Evolutionary conservation across 148 eudicot genomes (phyloP), one percentile per base, ranked within the genome.

Genomic region (Suaeda aralocaspica): DNA sequence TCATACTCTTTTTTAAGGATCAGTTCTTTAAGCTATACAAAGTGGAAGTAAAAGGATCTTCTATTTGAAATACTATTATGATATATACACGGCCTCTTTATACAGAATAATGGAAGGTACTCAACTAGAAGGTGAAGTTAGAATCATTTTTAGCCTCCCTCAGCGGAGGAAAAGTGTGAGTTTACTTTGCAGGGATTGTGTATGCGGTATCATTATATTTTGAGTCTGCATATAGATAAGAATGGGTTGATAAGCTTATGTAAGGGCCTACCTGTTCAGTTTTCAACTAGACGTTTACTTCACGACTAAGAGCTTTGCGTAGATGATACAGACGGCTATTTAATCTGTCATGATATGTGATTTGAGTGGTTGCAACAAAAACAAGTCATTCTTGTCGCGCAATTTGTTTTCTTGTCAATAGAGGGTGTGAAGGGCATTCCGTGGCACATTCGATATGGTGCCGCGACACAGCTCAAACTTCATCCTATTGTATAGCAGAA

Each of bases 101-200:
- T 45, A 57, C 75, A 84, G 94, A 68, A 76, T 76, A 44, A 87
- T 89, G 90, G 85, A 89, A 22, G 58, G 65, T 2, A 79, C 82
- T 29, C 53, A 62, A 50, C 58, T 89, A 46, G 70, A 61, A 72
- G 95, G 95, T 42, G 28, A 52, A 63, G 39, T 86, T 59, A 34
- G 64, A 26, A 46, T 22, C 64, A 18, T 56, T 89, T 89, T 89
- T 75, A 74, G 80, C 72, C 81, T 78, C 68, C 76, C 80, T 62
- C 91, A 84, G 79, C 71, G 78, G 84, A 86, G 64, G 8, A 8
- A 81, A 78, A 62, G 83, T 85, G 95, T 89, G 74, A 83, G 90
- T 64, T 46, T 31, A 68, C 41, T 68, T 24, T 29, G 24, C 14
- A 46, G 18, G 25, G 9, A 51, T 2, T 55, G 9, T 10, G n/a